These are phyloP conservation scores for Ceratonia siliqua DNA, from an alignment of 306 rosid species.

Conservation along the genomic window DNA sequence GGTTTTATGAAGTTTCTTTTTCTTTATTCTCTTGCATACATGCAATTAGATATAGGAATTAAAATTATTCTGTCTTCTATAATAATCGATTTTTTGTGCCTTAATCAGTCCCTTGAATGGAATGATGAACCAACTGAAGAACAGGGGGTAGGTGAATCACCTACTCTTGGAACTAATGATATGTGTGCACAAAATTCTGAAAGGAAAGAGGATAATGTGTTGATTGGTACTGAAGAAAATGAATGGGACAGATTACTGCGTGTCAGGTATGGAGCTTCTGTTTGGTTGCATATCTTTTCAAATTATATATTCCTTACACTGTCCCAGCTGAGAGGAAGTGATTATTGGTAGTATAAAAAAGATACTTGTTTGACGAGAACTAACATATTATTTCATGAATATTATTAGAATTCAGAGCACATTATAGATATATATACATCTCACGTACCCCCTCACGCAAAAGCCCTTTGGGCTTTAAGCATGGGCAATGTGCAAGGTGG, in stretches of 20 bases:
- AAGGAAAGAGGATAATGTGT: slow-evolving; percentile 71
- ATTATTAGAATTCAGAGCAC: no score
- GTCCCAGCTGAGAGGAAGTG: slow-evolving; percentile 6
- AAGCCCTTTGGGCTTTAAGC: slow-evolving; percentile 1
- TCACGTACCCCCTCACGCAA: background rate
- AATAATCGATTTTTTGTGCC: slow-evolving; percentile 23
- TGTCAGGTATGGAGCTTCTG: slow-evolving; percentile 61
- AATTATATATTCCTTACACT: slow-evolving; percentile 15
- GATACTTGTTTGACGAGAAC: background rate
- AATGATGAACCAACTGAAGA: slow-evolving; percentile 94
- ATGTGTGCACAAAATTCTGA: slow-evolving; percentile 58
- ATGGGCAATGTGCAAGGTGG: slow-evolving; percentile 19
- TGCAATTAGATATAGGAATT: background rate
- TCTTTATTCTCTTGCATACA: background rate
- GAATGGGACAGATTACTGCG: slow-evolving; percentile 98
- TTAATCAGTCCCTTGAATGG: slow-evolving; percentile 82
- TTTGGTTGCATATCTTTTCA: slow-evolving; percentile 7
- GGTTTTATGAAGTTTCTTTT: slow-evolving; percentile 12
- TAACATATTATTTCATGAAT: slow-evolving; percentile 5
- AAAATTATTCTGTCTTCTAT: slow-evolving; percentile 3
- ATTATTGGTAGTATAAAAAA: slow-evolving; percentile 5
- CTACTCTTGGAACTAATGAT: slow-evolving; percentile 65
- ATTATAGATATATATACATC: no score
- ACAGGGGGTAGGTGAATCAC: slow-evolving; percentile 77
- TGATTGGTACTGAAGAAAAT: slow-evolving; percentile 70